phyloP scores from a whole-genome alignment of 2,329 filamentous ascomycete genomes.

The Verticillium nubilum region DNA sequence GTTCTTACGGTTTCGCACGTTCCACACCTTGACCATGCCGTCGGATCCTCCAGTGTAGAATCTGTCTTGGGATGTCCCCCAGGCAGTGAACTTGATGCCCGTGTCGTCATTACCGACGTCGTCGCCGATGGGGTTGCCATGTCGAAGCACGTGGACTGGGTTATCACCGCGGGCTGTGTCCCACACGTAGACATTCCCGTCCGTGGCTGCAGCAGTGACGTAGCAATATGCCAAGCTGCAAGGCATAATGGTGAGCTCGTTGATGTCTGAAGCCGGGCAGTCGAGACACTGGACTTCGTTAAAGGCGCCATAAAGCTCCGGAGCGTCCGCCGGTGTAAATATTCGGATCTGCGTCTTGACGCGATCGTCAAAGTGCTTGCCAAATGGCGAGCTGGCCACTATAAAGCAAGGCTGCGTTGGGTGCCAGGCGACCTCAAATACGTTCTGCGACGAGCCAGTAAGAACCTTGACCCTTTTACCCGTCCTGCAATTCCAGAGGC shows the following conservation, averaged over 20 bases:
- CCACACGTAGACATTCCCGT: slow-evolving; percentile 59
- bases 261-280: slow-evolving; percentile 55
- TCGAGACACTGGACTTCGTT: slow-evolving; percentile 49
- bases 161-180: slow-evolving; percentile 51
- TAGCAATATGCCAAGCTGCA: slow-evolving; percentile 46
- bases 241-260: slow-evolving; percentile 54
- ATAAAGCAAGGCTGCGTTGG: slow-evolving; percentile 47
- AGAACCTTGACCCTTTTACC: slow-evolving; percentile 40
- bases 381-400: slow-evolving; percentile 50
- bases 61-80: slow-evolving; percentile 50
- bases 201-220: slow-evolving; percentile 56
- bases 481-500: slow-evolving; percentile 48
- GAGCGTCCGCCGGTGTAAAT: slow-evolving; percentile 30
- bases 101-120: slow-evolving; percentile 45
- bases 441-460: slow-evolving; percentile 50
- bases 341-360: slow-evolving; percentile 53
- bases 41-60: slow-evolving; percentile 62
- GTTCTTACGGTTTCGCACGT: slow-evolving; percentile 39
- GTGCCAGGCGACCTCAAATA: slow-evolving; percentile 62
- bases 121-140: slow-evolving; percentile 39
- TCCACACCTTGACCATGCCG: slow-evolving; percentile 58
- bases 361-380: slow-evolving; percentile 35
- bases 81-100: slow-evolving; percentile 59
- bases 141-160: slow-evolving; percentile 49
- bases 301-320: slow-evolving; percentile 28